A percentile compares a stretch with the other conserved stretches of the same genome.
Conservation (phyloP, 2,329 filamentous ascomycete species). For the Alternaria sp. region DNA sequence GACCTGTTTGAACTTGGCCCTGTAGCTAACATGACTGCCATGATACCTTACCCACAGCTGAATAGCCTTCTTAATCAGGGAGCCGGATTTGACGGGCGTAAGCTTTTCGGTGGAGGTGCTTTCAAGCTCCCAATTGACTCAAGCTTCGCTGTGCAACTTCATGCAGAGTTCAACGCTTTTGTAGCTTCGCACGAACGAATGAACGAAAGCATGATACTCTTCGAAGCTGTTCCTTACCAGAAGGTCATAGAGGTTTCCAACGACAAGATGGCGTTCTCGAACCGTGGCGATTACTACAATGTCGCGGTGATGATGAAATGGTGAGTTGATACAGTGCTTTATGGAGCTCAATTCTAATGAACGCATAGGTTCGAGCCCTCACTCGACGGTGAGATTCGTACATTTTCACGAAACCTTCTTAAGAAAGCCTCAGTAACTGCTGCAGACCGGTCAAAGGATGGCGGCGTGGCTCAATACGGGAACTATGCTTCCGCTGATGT, state of each 20-base stretch:
- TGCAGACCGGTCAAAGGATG: conserved; percentile 29
- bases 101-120: conserved; percentile 49
- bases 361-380: conserved; percentile 34
- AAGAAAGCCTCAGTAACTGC: conserved; percentile 36
- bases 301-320: conserved; percentile 45
- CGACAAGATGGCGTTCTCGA: conserved; percentile 38
- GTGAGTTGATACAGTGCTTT: conserved; percentile 21
- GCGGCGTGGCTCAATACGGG: conserved; percentile 43
- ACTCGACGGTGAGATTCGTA: conserved; percentile 37
- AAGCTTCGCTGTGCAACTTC: conserved; percentile 32
- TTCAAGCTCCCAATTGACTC: conserved; percentile 46
- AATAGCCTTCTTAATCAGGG: conserved; percentile 46
- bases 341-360: neutral
- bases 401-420: conserved; percentile 36
- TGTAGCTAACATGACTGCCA: conserved; percentile 31
- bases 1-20: conserved; percentile 41
- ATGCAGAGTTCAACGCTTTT: conserved; percentile 40
- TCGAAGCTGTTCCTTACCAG: conserved; percentile 40
- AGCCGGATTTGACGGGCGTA: conserved; percentile 48
- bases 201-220: conserved; percentile 41
- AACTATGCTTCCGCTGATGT: conserved; percentile 44
- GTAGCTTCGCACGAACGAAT: conserved; percentile 33
- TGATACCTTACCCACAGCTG: conserved; percentile 46
- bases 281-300: conserved; percentile 47
- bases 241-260: conserved; percentile 37